Evolutionary conservation across 108 stramenopile species (phyloP), one percentile per base, ranked within the genome.

Genomic region (Epithemia pelagica): DNA sequence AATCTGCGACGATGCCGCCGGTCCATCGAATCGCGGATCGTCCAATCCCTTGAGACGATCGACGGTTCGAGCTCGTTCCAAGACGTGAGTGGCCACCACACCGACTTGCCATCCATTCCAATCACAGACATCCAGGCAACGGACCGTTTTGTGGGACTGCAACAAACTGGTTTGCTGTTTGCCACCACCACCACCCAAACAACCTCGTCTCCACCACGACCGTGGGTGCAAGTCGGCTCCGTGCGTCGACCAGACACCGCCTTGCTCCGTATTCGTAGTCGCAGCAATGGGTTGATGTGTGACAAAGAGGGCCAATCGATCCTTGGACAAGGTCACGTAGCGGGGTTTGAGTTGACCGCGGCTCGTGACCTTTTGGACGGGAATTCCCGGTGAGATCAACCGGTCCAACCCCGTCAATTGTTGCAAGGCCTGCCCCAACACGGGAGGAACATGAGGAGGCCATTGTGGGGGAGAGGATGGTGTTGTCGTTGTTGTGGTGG

Each of bases 121-220:
- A 63, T 91, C 90, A 18, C 83, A 74, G 28, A 87, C 74, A 74
- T 91, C 90, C 29, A 91, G 72, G 32, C 84, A 76, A 5, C 83
- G 73, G 22, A 86, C 64, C 31, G 72, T 72, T 30, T 59, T 53
- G n/a, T n/a, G n/a, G n/a, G n/a, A n/a, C 30, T 84, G 63, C 32
- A 52, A 31, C 33, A 74, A 32, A 15, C 2, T 8, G 22, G 55
- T 18, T 61, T 53, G 20, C 27, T 64, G 32, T 29, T 70, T 24
- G 57, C 65, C 58, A 60, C 62, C 23, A 23, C 37, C 25, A 28
- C 68, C 54, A 8, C 71, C 68, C 32, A 72, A 70, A 28, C 68
- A 58, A 7, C 69, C 65, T 54, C 61, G 62, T 23, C 56, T 21
- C 18, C 70, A 74, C 0, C 59, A 1, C 1, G 77, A 57, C 21